phyloP scores from a whole-genome alignment of 805 yeast species.

The Starmerella riodocensis region DNA sequence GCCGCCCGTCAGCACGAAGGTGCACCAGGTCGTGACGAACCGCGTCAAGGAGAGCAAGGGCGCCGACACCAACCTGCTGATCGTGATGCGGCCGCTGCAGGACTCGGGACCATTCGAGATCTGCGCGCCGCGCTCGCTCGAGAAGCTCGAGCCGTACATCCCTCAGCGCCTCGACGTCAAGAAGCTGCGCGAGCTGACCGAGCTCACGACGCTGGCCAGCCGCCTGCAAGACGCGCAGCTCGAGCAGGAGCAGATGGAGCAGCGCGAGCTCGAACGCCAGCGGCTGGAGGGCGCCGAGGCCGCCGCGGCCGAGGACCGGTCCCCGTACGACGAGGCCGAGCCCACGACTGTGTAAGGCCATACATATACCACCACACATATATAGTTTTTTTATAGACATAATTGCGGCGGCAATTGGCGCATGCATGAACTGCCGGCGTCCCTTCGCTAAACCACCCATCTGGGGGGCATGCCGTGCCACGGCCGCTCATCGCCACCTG shows the following conservation, averaged over 20 bases:
- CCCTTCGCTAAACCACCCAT: too few species aligned
- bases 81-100: constrained; percentile 31
- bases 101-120: constrained; percentile 33
- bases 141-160: constrained; percentile 55
- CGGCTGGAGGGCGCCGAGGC: too few species aligned
- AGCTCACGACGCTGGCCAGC: constrained; percentile 35
- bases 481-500: too few species aligned
- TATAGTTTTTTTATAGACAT: too few species aligned
- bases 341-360: too few species aligned
- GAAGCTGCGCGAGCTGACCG: constrained; percentile 73
- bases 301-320: too few species aligned
- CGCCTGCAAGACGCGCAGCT: constrained; percentile 9
- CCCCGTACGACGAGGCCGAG: too few species aligned
- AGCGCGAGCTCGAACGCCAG: neutral
- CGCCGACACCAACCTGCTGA: constrained; percentile 25
- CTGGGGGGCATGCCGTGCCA: too few species aligned
- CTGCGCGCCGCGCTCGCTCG: constrained; percentile 48
- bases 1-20: constrained; percentile 73
- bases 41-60: constrained; percentile 35
- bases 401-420: too few species aligned
- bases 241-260: constrained; percentile 1
- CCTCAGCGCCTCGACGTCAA: constrained; percentile 92
- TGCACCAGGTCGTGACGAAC: constrained; percentile 60
- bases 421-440: too few species aligned
- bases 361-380: too few species aligned